These are phyloP conservation scores for Edaphochlamys debaryana DNA, from an alignment of 139 green algal species.

Conservation along the genomic window DNA sequence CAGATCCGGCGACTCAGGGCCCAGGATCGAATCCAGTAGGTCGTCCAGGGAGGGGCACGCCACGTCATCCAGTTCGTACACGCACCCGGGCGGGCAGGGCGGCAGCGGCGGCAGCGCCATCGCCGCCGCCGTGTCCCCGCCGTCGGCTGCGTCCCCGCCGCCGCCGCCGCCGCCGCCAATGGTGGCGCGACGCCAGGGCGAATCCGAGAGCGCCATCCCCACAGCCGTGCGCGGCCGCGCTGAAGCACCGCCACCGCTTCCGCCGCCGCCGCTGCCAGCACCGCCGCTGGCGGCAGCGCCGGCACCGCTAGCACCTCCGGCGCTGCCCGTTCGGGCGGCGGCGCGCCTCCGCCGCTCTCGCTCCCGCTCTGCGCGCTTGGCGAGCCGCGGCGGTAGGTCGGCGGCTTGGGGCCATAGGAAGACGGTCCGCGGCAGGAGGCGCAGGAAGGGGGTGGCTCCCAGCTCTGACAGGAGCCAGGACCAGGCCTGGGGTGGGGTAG, in stretches of 20 bases:
- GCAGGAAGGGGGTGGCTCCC: constrained; percentile 15
- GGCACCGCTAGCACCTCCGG: background rate
- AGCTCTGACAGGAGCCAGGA: background rate
- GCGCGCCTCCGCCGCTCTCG: too few relatives aligned
- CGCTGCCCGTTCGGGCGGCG: background rate
- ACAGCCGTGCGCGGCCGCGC: too few relatives aligned
- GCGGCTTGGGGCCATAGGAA: background rate
- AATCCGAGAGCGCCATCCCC: background rate
- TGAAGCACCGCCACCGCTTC: background rate
- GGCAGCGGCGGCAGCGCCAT: background rate
- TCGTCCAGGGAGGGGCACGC: background rate
- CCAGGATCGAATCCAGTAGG: too few relatives aligned
- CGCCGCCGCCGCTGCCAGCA: background rate
- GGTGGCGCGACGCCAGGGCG: background rate
- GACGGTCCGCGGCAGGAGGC: background rate
- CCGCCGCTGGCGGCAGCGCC: background rate
- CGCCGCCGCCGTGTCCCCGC: background rate
- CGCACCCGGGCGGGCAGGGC: background rate
- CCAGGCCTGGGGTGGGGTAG: background rate
- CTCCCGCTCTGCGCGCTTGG: background rate
- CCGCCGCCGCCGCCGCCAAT: background rate
- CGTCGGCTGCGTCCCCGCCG: background rate
- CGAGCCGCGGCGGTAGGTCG: background rate
- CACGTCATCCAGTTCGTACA: background rate
- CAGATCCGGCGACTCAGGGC: too few relatives aligned